phyloP scores from a whole-genome alignment of 345 rosid species.

The Lepidium aucheri region DNA sequence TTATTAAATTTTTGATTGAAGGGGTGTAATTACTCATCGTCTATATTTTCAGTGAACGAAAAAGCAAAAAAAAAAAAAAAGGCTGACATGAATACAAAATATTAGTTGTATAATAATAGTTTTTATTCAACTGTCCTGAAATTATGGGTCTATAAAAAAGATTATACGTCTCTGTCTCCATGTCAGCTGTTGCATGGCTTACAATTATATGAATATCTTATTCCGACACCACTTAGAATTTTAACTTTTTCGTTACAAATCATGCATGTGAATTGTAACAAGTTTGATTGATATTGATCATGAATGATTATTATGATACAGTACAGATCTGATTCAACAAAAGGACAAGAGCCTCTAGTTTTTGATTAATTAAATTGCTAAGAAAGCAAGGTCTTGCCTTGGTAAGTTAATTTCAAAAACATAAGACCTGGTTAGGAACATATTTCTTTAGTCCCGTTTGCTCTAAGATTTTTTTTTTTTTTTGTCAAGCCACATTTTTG shows the following conservation, averaged over 20 bases:
- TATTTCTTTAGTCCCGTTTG: no score
- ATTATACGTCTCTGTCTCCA: slow-evolving; percentile 29
- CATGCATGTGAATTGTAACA: slow-evolving; percentile 6
- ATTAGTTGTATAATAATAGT: slow-evolving; percentile 4
- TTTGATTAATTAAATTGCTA: background rate
- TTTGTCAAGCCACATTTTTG: no score
- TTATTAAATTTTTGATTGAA: no score
- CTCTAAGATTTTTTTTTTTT: no score
- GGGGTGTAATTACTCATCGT: no score
- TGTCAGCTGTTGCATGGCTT: slow-evolving; percentile 24
- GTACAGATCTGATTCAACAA: background rate
- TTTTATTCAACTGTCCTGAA: slow-evolving; percentile 17
- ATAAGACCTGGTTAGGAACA: no score
- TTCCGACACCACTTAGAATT: slow-evolving; percentile 11
- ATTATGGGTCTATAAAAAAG: slow-evolving; percentile 23
- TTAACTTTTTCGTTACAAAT: background rate
- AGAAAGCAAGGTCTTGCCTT: background rate
- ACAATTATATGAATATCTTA: slow-evolving; percentile 9
- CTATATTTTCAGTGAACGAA: slow-evolving; percentile 6
- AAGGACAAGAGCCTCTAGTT: background rate
- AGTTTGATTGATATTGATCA: background rate
- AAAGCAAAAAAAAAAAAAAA: slow-evolving; percentile 3
- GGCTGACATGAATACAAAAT: slow-evolving; percentile 16
- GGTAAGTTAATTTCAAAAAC: background rate
- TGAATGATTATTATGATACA: background rate